Evolutionary conservation across 2,329 filamentous ascomycete species (phyloP).

Genomic region (Cladosporium sp.): DNA sequence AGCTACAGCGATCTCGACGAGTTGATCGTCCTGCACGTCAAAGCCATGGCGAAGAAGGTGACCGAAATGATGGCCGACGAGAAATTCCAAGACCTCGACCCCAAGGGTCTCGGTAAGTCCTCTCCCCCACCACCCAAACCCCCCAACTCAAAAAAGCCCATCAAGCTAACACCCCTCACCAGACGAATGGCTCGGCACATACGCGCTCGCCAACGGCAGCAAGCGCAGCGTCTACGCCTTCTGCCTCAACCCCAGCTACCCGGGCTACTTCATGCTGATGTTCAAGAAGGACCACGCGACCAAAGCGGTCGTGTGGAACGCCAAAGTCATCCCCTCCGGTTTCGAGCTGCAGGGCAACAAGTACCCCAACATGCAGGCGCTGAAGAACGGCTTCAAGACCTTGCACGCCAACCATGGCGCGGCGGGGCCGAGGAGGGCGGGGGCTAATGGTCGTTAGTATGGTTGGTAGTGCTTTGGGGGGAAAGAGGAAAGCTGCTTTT

Average conservation of each 20-base stretch:
- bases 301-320: conserved; percentile 70
- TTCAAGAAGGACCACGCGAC: conserved; percentile 86
- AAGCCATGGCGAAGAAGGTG: conserved; percentile 96
- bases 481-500: no score
- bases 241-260: conserved; percentile 86
- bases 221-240: conserved; percentile 92
- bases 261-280: conserved; percentile 92
- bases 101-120: conserved; percentile 56
- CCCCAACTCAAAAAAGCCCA: background rate
- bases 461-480: no score
- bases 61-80: conserved; percentile 94
- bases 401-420: conserved; percentile 51
- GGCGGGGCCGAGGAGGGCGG: conserved; percentile 5
- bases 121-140: background rate
- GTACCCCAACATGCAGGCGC: conserved; percentile 90
- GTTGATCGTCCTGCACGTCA: conserved; percentile 93
- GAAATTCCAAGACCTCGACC: conserved; percentile 66
- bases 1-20: conserved; percentile 96
- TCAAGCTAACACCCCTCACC: conserved; percentile 17
- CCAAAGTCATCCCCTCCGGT: conserved; percentile 88
- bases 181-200: conserved; percentile 96
- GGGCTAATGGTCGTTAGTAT: conserved; percentile 7
- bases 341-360: conserved; percentile 85
- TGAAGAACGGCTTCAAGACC: conserved; percentile 97
- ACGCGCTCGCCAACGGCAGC: conserved; percentile 76